Base-by-base conservation (phyloP, 176 grass and related monocot species). In the Cenchrus americanus region DNA sequence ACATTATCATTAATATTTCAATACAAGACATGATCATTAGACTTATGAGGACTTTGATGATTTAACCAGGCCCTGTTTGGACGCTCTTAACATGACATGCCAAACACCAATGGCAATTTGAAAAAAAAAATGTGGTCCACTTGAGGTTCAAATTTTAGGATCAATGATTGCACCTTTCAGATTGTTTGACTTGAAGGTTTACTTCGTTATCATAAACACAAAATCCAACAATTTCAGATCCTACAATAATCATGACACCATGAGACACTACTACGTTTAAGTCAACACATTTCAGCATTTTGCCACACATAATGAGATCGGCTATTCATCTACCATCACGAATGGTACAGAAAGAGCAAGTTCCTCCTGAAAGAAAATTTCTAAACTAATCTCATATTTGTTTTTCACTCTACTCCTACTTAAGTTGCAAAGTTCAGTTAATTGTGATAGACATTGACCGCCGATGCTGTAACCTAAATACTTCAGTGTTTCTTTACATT, bases 1-100 rank as follows among this genome's bases (percentile, higher is more conserved):
- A 54, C 47, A 67, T 48, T 73, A 62, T 78, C 13, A 79, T 23
- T 41, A 34, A 84, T 43, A 86, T 48, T 66, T 87, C 65, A 49
- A 50, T n/a, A 78, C 5, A 52, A 70, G 66, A 62, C 19, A 80
- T 23, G 77, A 65, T 52, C 78, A 78, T 66, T 53, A 6, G 54
- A 66, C 8, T n/a, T 73, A 57, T 52, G 11, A 47, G 7, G 24
- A n/a, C 65, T 66, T 48, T 55, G 50, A 74, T 66, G 24, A 30
- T n/a, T 69, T 50, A 44, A 24, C 44, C 66, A 61, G 21, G 43
- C 11, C 32, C 13, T 61, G 2, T 66, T 66, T 65, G 67, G 15
- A 10, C 61, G 17, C 49, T 76, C 17, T 49, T 70, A 34, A 49
- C 46, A 43, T 59, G 24, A 81, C 50, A 40, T 69, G 37, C 51